These are phyloP conservation scores for Strobilomyces dryophilus DNA, from an alignment of 768 basidiomycete genomes.

Conservation along the genomic window DNA sequence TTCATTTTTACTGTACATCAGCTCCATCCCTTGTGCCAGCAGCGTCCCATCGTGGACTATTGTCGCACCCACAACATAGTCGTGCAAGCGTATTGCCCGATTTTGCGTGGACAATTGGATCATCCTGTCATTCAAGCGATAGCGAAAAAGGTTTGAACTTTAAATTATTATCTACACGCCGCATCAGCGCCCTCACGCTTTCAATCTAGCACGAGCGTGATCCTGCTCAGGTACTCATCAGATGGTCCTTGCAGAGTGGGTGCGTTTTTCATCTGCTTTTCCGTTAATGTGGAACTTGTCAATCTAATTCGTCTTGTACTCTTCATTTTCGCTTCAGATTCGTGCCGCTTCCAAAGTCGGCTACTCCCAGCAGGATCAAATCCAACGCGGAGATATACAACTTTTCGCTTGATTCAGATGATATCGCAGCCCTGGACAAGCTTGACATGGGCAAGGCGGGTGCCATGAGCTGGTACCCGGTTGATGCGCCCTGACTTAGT, in stretches of 20 bases:
- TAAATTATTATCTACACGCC: conserved; percentile 7
- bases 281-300: not conserved
- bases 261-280: conserved; percentile 31
- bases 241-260: conserved; percentile 90
- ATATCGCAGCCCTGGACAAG: conserved; percentile 60
- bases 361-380: conserved; percentile 61
- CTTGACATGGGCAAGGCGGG: conserved; percentile 74
- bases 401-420: conserved; percentile 63
- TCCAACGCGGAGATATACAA: conserved; percentile 74
- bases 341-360: conserved; percentile 80
- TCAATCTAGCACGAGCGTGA: conserved; percentile 49
- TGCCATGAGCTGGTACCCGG: conserved; percentile 81
- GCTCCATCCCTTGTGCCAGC: conserved; percentile 83
- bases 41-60: conserved; percentile 72
- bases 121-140: conserved; percentile 50
- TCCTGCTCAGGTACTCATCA: conserved; percentile 75
- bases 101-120: conserved; percentile 56
- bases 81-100: conserved; percentile 73
- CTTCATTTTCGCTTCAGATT: conserved; percentile 41
- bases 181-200: conserved; percentile 6
- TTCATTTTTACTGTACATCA: conserved; percentile 24
- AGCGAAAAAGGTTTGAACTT: conserved; percentile 50
- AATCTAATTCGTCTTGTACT: not conserved
- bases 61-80: conserved; percentile 58
- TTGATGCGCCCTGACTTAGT: conserved; percentile 41